Base-by-base conservation (phyloP, 78 protist genomes). In the Polysphondylium violaceum region DNA sequence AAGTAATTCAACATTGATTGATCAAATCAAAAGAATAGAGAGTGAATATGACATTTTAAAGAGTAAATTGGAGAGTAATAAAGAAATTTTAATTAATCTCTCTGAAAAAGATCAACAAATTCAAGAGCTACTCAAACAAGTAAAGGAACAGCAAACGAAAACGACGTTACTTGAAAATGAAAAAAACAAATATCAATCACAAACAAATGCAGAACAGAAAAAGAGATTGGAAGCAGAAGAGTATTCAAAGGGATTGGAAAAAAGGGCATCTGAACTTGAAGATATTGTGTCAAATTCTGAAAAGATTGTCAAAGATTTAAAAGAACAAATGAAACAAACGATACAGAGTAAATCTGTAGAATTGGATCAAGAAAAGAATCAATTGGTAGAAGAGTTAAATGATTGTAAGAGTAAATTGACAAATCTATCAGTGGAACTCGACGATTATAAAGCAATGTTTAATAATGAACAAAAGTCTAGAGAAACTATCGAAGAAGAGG, bases 171-270 rank as follows among this genome's bases (percentile, higher is more conserved):
- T 58, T 4, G 91, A 83, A 2, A 58, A 14, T 11, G 74, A 83
- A 19, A 44, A 58, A 38, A 6, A 16, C 3, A 78, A 78, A 31
- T 65, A 27, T 51, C 76, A 78, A 9, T 36, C 29, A 35, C 17
- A 38, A 2, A 78, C 47, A 36, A 36, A 36, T 0, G 71, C 36
- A n/a, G 79, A 69, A 14, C 14, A 60, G 1, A 83, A 83, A 65
- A 83, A 83, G 29, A 74, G 91, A 41, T n/a, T 83, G 9, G 91
- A 83, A n/a, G 91, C 91, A 3, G 91, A 83, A n/a, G 63, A 58
- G 7, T 83, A 83, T 56, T 36, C 56, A 2, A 14, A 23, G 1
- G 91, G 91, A 17, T 31, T 83, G 21, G 79, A 83, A 14, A 69
- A 72, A 40, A 36, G 91, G 21, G 68, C 63, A 8, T 31, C 38